Base-by-base conservation (phyloP, 2,329 filamentous ascomycete genomes). In the Emericellopsis cladophorae region DNA sequence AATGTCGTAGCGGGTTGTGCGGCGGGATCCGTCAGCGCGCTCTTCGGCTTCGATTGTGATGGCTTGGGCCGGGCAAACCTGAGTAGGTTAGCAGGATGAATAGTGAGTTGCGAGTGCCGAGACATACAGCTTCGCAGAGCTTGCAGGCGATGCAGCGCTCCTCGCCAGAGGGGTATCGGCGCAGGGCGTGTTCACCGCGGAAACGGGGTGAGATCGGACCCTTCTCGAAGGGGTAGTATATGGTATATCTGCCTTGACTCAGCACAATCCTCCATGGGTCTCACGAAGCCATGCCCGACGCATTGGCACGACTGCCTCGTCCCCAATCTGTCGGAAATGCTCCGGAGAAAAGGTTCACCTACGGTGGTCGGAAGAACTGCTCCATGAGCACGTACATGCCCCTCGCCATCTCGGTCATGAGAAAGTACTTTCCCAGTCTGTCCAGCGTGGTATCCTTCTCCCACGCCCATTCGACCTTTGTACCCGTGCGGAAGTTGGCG, bases 61-160 rank as follows among this genome's bases (percentile, higher is more conserved):
- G 57, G 92, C 92, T 67, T 95, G 86, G 43, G 92, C 92, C 34
- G 92, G 92, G 76, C 92, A 98, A 59, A 96, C 84, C 74, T 79
- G 44, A 2, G 10, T 11, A 12, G 31, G n/a, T 41, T 18, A 31
- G 23, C 11, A 11, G 16, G 26, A 9, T 29, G 26, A 29, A 12
- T 4, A 12, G 26, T 9, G 26, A 29, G 3, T 4, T 21, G 18
- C 18, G 18, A 21, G 18, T 21, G 18, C 18, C 18, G 18, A 31
- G 7, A 55, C 60, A 33, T 64, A 79, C 74, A 54, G 92, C 92
- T 70, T 98, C 92, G 69, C 92, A 98, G 44, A 98, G 81, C 74
- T 98, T 98, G 84, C 92, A 98, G 53, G 92, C 92, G 66, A 98
- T 98, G 73, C 92, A 98, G 54, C 92, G 84, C 72, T 98, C 92